Conservation (phyloP, 2,329 filamentous ascomycete genomes). For the Hawksworthiomyces lignivorus region DNA sequence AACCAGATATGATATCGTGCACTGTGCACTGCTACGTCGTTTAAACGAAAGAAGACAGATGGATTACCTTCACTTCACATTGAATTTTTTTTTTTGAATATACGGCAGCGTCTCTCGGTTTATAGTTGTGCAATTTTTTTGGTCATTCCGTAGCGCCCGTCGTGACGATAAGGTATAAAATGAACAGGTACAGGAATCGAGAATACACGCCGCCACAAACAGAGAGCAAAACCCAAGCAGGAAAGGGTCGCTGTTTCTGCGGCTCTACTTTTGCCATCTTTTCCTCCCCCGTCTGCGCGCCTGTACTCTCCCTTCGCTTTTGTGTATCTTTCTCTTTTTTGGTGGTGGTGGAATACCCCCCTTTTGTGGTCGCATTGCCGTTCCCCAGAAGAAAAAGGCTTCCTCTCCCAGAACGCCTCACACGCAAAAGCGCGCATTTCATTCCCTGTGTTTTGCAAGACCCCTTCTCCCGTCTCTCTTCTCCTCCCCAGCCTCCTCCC, state of each 20-base stretch:
- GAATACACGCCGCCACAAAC: background rate
- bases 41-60: too few relatives aligned
- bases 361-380: background rate
- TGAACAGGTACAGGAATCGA: conserved; percentile 1
- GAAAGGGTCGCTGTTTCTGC: background rate
- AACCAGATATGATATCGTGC: too few relatives aligned
- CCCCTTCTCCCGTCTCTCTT: background rate
- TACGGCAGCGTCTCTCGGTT: too few relatives aligned
- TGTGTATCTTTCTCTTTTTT: background rate
- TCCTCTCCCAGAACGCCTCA: background rate
- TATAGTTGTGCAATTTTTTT: conserved; percentile 9
- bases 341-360: too few relatives aligned
- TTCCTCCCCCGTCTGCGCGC: background rate
- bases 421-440: background rate
- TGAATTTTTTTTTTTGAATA: too few relatives aligned
- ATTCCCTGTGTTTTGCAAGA: background rate
- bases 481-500: too few relatives aligned
- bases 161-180: conserved; percentile 8
- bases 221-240: background rate
- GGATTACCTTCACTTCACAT: too few relatives aligned
- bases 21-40: too few relatives aligned
- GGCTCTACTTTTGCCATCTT: too few relatives aligned
- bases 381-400: background rate
- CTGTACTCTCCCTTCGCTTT: background rate
- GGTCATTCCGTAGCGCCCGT: conserved; percentile 2